Conservation (phyloP, 83 land plant genomes). For the Diphasiastrum complanatum region DNA sequence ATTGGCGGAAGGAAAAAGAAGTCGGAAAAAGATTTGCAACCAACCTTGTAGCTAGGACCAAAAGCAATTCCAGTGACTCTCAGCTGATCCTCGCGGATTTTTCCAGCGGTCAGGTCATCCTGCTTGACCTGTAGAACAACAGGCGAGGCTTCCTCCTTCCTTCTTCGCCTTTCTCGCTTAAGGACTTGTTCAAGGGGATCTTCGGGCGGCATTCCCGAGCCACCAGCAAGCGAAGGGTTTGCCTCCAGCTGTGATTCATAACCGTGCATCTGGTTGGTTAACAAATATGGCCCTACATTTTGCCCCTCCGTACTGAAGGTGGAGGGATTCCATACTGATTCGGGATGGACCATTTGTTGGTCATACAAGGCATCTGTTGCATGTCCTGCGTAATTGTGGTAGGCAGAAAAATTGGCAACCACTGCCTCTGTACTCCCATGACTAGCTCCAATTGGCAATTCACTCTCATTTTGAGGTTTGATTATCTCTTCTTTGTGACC, state of each 20-base stretch:
- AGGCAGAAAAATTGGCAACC: too few species aligned
- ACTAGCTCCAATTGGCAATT: background rate
- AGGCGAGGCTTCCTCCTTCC: conserved; percentile 20
- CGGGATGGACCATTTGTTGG: too few species aligned
- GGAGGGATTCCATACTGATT: too few species aligned
- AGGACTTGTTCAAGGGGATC: conserved; percentile 35
- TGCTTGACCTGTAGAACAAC: conserved; percentile 36
- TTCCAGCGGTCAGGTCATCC: conserved; percentile 32
- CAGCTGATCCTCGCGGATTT: conserved; percentile 36
- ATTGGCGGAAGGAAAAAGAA: too few species aligned
- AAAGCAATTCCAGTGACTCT: conserved; percentile 40
- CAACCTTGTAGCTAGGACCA: conserved; percentile 34
- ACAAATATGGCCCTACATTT: too few species aligned
- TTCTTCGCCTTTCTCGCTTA: conserved; percentile 26
- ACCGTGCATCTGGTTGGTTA: too few species aligned
- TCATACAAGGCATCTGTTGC: too few species aligned
- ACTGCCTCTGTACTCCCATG: background rate
- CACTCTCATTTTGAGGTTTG: background rate
- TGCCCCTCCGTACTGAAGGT: too few species aligned
- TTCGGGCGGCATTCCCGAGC: background rate
- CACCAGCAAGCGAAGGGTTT: too few species aligned
- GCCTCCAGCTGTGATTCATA: too few species aligned
- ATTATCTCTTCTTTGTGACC: background rate
- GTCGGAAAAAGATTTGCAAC: conserved; percentile 1
- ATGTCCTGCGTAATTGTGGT: too few species aligned